These are phyloP conservation scores for Vitellaria paradoxa DNA, from an alignment of 179 eudicot genomes.

Conservation along the genomic window DNA sequence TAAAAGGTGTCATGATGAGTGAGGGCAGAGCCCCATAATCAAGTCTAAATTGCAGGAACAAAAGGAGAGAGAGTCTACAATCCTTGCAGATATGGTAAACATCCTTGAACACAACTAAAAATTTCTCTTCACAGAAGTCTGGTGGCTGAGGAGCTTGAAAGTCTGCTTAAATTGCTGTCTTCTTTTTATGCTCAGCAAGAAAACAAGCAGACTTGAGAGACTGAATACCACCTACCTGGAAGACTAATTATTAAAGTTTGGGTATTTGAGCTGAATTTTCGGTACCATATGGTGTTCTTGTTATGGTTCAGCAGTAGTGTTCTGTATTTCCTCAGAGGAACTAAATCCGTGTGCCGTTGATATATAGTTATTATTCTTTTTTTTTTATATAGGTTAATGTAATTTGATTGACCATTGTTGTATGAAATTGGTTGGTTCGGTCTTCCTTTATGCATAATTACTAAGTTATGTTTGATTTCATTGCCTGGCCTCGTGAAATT, in stretches of 20 bases:
- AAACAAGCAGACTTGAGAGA: background rate
- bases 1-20: background rate
- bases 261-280: background rate
- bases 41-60: background rate
- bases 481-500: background rate
- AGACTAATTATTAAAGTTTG: background rate
- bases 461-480: background rate
- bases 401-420: conserved; percentile 10
- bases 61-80: background rate
- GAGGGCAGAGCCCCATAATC: background rate
- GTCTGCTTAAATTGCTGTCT: background rate
- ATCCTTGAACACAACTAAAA: background rate
- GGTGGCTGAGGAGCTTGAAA: no score
- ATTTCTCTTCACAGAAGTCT: no score
- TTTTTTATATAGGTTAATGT: background rate
- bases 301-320: background rate
- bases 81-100: conserved; percentile 2
- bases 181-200: background rate
- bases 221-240: background rate
- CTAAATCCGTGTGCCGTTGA: background rate
- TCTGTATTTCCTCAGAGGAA: background rate
- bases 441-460: no score
- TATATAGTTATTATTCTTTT: background rate
- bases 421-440: background rate
- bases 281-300: background rate